A percentile compares a stretch with the other conserved stretches of the same genome.
Evolutionary conservation across 2,329 filamentous ascomycete genomes (phyloP).

Genomic region (Penicillium hordei): DNA sequence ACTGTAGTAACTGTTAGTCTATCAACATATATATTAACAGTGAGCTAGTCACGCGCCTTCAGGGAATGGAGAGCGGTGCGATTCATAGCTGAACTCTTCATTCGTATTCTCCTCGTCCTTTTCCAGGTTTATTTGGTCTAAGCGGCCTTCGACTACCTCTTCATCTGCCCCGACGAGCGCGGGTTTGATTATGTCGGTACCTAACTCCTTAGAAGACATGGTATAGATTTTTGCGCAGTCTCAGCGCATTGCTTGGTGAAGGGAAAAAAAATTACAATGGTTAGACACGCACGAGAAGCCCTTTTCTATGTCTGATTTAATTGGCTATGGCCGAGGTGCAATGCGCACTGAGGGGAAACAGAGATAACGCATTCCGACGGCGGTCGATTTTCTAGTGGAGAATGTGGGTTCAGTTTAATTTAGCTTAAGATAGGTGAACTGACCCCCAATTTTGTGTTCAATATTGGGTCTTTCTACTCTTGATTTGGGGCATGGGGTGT

Average conservation of each 20-base stretch:
- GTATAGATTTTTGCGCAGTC: background rate
- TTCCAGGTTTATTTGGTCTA: background rate
- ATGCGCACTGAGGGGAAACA: background rate
- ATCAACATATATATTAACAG: background rate
- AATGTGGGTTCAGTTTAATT: background rate
- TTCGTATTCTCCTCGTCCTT: constrained; percentile 11
- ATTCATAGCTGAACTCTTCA: constrained; percentile 27
- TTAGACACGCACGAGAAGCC: background rate
- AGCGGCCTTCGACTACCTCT: background rate
- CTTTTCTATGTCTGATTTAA: background rate
- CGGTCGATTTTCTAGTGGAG: background rate
- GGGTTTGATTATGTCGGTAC: background rate
- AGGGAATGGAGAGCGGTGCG: constrained; percentile 28
- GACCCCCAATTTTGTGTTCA: background rate
- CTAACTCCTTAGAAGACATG: background rate
- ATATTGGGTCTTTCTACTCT: background rate
- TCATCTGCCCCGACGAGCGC: background rate
- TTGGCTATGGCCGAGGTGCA: background rate
- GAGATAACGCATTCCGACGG: background rate
- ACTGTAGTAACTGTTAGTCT: constrained; percentile 12
- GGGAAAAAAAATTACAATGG: background rate
- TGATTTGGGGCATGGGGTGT: background rate
- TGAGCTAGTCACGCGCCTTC: constrained; percentile 16
- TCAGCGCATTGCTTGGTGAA: background rate
- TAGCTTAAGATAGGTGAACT: background rate